Percentiles rank a stretch among this genome's conserved stretches.
Conservation (phyloP, 176 grass and related monocot genomes). For the Guadua angustifolia region DNA sequence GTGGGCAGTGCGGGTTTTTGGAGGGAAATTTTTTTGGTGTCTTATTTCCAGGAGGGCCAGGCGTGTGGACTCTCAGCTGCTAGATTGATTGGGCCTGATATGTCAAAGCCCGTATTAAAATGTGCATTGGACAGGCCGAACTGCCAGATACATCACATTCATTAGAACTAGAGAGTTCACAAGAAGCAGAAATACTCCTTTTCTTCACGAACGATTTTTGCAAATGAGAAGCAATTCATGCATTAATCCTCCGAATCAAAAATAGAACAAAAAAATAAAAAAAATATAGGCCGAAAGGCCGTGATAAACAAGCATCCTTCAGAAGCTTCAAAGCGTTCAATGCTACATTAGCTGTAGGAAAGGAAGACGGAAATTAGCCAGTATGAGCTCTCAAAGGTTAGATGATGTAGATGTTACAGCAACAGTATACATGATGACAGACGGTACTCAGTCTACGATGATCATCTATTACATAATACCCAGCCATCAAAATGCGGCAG, state of each 20-base stretch:
- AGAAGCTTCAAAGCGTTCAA: background rate
- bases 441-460: background rate
- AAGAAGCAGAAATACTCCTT: accelerated
- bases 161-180: background rate
- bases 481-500: background rate
- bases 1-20: slow-evolving; percentile 19
- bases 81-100: background rate
- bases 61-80: background rate
- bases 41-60: background rate
- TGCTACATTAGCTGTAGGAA: background rate
- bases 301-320: background rate
- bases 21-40: slow-evolving; percentile 49
- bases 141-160: background rate
- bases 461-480: slow-evolving; percentile 9
- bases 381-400: background rate
- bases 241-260: background rate
- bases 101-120: background rate
- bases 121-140: background rate
- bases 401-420: slow-evolving; percentile 24
- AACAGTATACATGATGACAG: slow-evolving; percentile 40
- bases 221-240: background rate
- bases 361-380: background rate
- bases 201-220: background rate
- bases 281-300: background rate
- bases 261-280: background rate